Evolutionary conservation across 2,329 filamentous ascomycete genomes (phyloP).

Genomic region (Nothophaeocryptopus gaeumannii): DNA sequence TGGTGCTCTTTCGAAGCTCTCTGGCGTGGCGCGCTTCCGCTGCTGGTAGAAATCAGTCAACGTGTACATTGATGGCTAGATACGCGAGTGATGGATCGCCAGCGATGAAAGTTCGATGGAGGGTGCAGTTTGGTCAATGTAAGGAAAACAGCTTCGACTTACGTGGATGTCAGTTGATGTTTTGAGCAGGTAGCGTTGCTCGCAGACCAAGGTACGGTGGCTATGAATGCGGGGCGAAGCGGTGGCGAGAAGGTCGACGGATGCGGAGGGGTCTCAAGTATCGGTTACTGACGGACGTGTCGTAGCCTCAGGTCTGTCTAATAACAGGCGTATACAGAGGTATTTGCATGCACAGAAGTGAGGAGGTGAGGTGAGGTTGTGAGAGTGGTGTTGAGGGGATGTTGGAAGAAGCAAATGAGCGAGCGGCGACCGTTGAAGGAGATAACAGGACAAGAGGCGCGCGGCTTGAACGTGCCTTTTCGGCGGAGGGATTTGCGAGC

Average conservation of each 20-base stretch:
- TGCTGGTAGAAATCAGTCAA: neutral
- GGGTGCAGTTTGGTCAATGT: neutral
- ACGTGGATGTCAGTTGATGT: constrained; percentile 2
- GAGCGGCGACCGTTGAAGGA: neutral
- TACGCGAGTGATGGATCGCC: neutral
- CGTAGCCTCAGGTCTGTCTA: constrained; percentile 27
- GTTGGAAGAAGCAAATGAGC: neutral
- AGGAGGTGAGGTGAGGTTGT: neutral
- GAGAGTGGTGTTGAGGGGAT: neutral
- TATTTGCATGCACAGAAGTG: constrained; percentile 1
- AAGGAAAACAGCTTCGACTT: neutral
- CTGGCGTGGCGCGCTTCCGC: neutral
- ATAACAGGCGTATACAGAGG: constrained; percentile 28
- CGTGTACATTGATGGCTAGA: neutral
- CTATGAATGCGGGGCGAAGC: constrained; percentile 14
- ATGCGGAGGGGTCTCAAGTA: constrained; percentile 1
- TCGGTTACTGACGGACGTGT: constrained; percentile 4
- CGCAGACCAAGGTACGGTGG: constrained; percentile 8
- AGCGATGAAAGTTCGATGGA: neutral
- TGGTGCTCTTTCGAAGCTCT: constrained; percentile 14
- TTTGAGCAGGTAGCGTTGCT: constrained; percentile 1
- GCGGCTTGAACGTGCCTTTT: neutral
- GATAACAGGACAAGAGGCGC: neutral
- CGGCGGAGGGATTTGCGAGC: constrained; percentile 7
- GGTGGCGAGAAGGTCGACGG: constrained; percentile 11